Base-by-base conservation (phyloP, 148 eudicot species). In the Silene conica region DNA sequence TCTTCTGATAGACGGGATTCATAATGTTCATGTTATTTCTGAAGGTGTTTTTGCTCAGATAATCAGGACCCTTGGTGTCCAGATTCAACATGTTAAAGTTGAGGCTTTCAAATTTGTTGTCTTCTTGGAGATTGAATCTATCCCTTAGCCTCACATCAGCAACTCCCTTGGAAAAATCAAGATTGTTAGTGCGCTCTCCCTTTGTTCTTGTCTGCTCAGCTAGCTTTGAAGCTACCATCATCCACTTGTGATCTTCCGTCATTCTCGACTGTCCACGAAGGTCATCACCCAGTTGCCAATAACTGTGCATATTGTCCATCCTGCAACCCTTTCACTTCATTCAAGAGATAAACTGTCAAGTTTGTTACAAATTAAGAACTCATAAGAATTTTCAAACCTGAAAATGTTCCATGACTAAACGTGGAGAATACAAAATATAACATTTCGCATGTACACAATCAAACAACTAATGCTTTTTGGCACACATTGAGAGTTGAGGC, bases 181-280 rank as follows among this genome's bases (percentile, higher is more conserved):
- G 86, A 78, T 95, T 95, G 67, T 92, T 90, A 83, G 84, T 86
- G 8, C 97, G 85, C 74, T 87, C 98, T 20, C 89, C 89, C 85
- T 92, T 95, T 60, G 86, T 71, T 77, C 97, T 88, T 0, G 97
- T 95, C 82, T 91, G 97, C 82, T 95, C 96, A 74, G 98, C 97
- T 79, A 95, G 82, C 74, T 84, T 95, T 59, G 92, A 88, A 72
- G 97, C 98, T 74, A 78, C 98, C 92, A 89, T 85, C 65, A 84
- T 77, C 98, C 98, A 95, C 73, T 95, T 85, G 77, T 92, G 96
- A 79, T 95, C 98, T 83, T 95, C 97, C 3, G 96, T 79, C 28
- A 83, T 84, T 77, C 83, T 92, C 20, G 88, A 79, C 67, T 91
- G 93, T 31, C 93, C 96, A 31, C 98, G 96, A 70, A 95, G 93